Conservation (phyloP, 176 grass and related monocot genomes). For the Cocos nucifera region DNA sequence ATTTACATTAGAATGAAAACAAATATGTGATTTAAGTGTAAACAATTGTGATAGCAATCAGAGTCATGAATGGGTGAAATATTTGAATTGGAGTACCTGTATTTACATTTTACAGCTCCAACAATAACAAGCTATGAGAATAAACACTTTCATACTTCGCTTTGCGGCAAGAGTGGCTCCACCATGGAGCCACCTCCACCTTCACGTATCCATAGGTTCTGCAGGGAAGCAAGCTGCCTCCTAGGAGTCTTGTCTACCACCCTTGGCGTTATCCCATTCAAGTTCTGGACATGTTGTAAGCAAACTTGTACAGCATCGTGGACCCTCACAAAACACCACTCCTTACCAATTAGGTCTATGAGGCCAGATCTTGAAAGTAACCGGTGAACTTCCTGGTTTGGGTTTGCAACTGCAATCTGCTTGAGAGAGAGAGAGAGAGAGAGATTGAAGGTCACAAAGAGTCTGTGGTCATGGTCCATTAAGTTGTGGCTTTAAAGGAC, state of each 20-base stretch:
- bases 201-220: constrained; percentile 37
- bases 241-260: constrained; percentile 6
- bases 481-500: too few species aligned
- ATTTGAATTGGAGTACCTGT: too few species aligned
- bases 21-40: too few species aligned
- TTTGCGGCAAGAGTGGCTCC: constrained; percentile 50
- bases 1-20: too few species aligned
- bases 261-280: constrained; percentile 3
- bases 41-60: too few species aligned
- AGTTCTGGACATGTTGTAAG: constrained; percentile 61
- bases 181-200: constrained; percentile 2
- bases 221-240: constrained; percentile 26
- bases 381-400: constrained; percentile 64
- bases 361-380: constrained; percentile 66
- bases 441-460: too few species aligned
- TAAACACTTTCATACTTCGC: constrained; percentile 27
- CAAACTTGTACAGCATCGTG: constrained; percentile 86
- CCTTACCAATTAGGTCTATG: constrained; percentile 55
- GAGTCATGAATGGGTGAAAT: too few species aligned
- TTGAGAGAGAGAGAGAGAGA: too few species aligned
- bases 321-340: constrained; percentile 86
- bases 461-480: too few species aligned
- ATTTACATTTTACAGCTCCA: background rate
- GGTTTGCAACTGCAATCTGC: constrained; percentile 89
- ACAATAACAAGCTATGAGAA: background rate